Evolutionary conservation across 306 rosid species (phyloP), one percentile per base, ranked within the genome.

Genomic region (Sechiopsis laciniata): DNA sequence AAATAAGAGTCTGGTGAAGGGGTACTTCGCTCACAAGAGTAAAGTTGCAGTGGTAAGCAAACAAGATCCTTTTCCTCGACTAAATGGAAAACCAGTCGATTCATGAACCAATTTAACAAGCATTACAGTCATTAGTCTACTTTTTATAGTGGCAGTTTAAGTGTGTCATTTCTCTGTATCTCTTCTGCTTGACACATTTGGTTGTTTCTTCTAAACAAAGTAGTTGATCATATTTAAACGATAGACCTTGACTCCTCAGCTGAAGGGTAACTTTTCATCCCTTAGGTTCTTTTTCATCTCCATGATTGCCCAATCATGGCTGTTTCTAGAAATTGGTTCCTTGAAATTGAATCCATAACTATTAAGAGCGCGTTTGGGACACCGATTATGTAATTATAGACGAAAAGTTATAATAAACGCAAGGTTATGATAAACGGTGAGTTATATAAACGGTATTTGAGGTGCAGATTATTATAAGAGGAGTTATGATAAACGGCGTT

Each of bases 1-100:
- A 80, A 83, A 77, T 73, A 88, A 91, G 83, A 88, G 88, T 85
- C 97, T 89, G 0, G 81, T 94, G 55, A 94, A 87, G 76, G 99
- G 99, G 56, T 94, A 94, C 81, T 94, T 94, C 61, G 96, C 97
- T 55, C 99, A 95, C 85, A 95, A 91, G 86, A 91, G 99, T 85
- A 89, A 89, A 83, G 96, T 95, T 29, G 96, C 84, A 53, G 99
- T 89, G 77, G 83, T 95, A 78, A 95, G 97, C 91, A 91, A 91
- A 88, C 91, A 85, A 77, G 96, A 94, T 64, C 97, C 97, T 77
- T 94, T 94, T 86, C 99, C 99, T 10, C 88, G 80, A 80, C 81
- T 91, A 67, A 88, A 84, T 79, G 99, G 99, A 75, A 94, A 81
- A 72, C 97, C 96, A 15, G 91, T 95, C 68, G 87, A 78, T 64